Conservation (phyloP, 2,329 filamentous ascomycete genomes). For the Sporothrix pallida region DNA sequence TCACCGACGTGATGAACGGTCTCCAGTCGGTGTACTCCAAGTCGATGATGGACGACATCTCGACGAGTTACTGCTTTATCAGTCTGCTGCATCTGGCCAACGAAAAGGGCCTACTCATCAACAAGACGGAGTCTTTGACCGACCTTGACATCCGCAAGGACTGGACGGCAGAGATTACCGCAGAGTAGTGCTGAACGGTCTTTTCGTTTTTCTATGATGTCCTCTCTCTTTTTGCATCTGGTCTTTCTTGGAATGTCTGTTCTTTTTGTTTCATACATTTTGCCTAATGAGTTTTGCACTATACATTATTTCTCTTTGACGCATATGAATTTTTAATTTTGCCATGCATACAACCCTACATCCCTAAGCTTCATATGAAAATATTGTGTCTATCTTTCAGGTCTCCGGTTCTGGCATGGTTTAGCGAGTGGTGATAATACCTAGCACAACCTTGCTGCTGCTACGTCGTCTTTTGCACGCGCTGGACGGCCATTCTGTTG, state of each 20-base stretch:
- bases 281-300: slow-evolving; percentile 22
- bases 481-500: no score
- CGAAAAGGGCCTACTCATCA: slow-evolving; percentile 84
- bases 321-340: background rate
- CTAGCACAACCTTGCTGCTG: background rate
- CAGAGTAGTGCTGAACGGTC: slow-evolving; percentile 43
- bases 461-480: background rate
- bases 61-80: slow-evolving; percentile 92
- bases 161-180: slow-evolving; percentile 63
- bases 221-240: slow-evolving; percentile 10
- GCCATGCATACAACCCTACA: background rate
- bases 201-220: background rate
- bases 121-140: slow-evolving; percentile 63
- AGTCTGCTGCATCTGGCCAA: slow-evolving; percentile 89
- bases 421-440: background rate
- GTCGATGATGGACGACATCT: slow-evolving; percentile 88
- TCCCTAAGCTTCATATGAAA: background rate
- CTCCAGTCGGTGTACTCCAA: slow-evolving; percentile 86
- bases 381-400: background rate
- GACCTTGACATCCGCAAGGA: slow-evolving; percentile 68
- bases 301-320: slow-evolving; percentile 1
- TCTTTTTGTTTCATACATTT: slow-evolving; percentile 30
- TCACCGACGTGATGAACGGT: slow-evolving; percentile 90
- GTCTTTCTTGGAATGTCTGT: slow-evolving; percentile 27
- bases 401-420: background rate